Evolutionary conservation across 352 stramenopile genomes (phyloP).

Genomic region (Phytophthora aleatoria): DNA sequence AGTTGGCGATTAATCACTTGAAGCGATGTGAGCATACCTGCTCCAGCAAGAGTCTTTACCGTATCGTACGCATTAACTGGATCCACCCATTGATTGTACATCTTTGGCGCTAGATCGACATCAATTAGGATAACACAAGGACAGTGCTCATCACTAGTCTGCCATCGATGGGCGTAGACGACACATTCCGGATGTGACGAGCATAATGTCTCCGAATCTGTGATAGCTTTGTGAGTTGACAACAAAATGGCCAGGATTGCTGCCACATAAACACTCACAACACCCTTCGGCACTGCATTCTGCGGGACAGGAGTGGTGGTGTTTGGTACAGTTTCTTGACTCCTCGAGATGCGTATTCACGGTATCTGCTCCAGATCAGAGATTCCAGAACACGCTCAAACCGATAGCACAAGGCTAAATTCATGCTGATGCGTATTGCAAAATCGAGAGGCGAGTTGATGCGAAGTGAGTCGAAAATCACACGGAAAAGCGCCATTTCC

Average conservation of each 20-base stretch:
- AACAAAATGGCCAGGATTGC: slow-evolving; percentile 22
- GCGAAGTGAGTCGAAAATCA: too few relatives aligned
- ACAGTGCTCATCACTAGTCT: slow-evolving; percentile 14
- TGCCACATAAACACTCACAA: slow-evolving; percentile 17
- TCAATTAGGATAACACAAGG: slow-evolving; percentile 38
- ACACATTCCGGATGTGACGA: slow-evolving; percentile 27
- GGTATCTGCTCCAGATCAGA: slow-evolving; percentile 14
- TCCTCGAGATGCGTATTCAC: slow-evolving; percentile 4
- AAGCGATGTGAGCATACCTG: neutral
- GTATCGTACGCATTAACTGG: slow-evolving; percentile 18
- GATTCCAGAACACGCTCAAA: slow-evolving; percentile 30
- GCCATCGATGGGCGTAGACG: slow-evolving; percentile 28
- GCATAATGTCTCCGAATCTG: slow-evolving; percentile 10
- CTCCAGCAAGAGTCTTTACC: slow-evolving; percentile 19
- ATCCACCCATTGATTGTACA: slow-evolving; percentile 30
- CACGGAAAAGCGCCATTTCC: too few relatives aligned
- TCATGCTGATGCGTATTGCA: slow-evolving; percentile 8
- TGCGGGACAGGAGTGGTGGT: neutral
- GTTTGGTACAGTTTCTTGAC: slow-evolving; percentile 2
- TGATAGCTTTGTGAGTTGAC: slow-evolving; percentile 20
- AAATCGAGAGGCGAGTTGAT: too few relatives aligned
- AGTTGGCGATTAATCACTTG: slow-evolving; percentile 49
- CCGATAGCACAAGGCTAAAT: slow-evolving; percentile 36
- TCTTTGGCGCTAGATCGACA: slow-evolving; percentile 24
- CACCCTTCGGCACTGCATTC: slow-evolving; percentile 19